Evolutionary conservation across 2,329 filamentous ascomycete species (phyloP).

Genomic region (Myriangium duriaei): DNA sequence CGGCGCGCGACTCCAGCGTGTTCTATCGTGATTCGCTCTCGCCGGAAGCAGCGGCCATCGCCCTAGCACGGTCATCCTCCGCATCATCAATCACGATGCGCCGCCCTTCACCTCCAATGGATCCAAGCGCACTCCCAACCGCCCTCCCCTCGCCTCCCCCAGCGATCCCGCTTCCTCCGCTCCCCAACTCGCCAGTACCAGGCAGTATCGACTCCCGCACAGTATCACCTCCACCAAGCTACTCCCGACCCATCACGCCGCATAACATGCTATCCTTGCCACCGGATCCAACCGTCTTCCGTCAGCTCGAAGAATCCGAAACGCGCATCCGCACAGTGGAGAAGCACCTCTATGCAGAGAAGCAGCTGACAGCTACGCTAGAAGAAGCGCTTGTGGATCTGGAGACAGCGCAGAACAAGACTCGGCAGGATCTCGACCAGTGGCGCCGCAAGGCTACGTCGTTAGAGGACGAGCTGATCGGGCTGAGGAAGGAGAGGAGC

Average conservation of each 20-base stretch:
- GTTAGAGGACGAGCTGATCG: slow-evolving; percentile 58
- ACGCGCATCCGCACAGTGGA: slow-evolving; percentile 90
- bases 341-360: slow-evolving; percentile 91
- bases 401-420: slow-evolving; percentile 80
- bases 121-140: slow-evolving; percentile 68
- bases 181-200: slow-evolving; percentile 47
- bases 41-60: slow-evolving; percentile 28
- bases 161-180: slow-evolving; percentile 85
- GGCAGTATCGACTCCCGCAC: slow-evolving; percentile 31
- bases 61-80: slow-evolving; percentile 44
- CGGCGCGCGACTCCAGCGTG: slow-evolving; percentile 14
- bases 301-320: slow-evolving; percentile 89
- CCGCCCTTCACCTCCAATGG: slow-evolving; percentile 45
- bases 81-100: slow-evolving; percentile 21
- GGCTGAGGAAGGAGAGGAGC: slow-evolving; percentile 47
- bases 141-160: slow-evolving; percentile 89
- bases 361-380: slow-evolving; percentile 86
- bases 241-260: slow-evolving; percentile 36
- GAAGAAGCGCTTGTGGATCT: slow-evolving; percentile 93
- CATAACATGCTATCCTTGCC: slow-evolving; percentile 30
- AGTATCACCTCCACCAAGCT: slow-evolving; percentile 49
- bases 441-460: slow-evolving; percentile 79
- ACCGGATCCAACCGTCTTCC: slow-evolving; percentile 60
- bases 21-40: slow-evolving; percentile 35
- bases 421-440: slow-evolving; percentile 76